A percentile compares a stretch with the other conserved stretches of the same genome.
Conservation (phyloP, 192 early-diverging fungal genomes). For the Entomortierella parvispora region DNA sequence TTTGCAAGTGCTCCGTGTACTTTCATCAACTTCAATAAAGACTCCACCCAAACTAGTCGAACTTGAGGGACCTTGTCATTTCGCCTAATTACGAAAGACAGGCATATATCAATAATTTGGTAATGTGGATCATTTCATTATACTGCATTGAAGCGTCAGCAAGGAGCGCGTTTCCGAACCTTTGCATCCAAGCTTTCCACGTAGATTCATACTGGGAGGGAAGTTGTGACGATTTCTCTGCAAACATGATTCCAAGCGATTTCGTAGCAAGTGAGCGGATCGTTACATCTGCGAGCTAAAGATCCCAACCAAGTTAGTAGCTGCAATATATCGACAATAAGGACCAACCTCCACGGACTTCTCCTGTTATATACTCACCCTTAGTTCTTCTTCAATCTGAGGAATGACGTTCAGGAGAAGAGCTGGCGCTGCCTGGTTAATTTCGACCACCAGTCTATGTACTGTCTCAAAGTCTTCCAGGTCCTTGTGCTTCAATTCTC, state of each 20-base stretch:
- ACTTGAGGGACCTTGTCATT: conserved; percentile 79
- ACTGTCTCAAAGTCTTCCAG: conserved; percentile 69
- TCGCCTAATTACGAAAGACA: conserved; percentile 48
- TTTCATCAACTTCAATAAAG: conserved; percentile 68
- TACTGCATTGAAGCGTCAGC: too few species aligned
- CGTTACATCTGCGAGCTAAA: conserved; percentile 74
- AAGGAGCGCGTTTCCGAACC: conserved; percentile 51
- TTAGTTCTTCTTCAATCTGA: conserved; percentile 91
- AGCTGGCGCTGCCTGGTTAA: conserved; percentile 77
- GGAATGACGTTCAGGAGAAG: conserved; percentile 92
- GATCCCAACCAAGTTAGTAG: neutral
- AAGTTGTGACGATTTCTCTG: conserved; percentile 75
- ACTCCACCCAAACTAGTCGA: conserved; percentile 81
- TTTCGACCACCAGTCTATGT: conserved; percentile 84
- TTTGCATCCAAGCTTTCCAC: conserved; percentile 88
- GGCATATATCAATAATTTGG: neutral
- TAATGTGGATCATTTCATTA: too few species aligned
- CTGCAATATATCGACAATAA: neutral
- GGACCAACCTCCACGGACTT: neutral
- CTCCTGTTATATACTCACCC: conserved; percentile 51
- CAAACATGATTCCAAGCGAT: conserved; percentile 90
- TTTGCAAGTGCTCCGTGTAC: conserved; percentile 75
- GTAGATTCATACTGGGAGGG: conserved; percentile 78
- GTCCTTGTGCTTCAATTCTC: conserved; percentile 57
- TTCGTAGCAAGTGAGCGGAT: conserved; percentile 82